Percentiles rank a stretch among this genome's conserved stretches.
Conservation (phyloP, 768 basidiomycete genomes). For the Boletus patriciae region DNA sequence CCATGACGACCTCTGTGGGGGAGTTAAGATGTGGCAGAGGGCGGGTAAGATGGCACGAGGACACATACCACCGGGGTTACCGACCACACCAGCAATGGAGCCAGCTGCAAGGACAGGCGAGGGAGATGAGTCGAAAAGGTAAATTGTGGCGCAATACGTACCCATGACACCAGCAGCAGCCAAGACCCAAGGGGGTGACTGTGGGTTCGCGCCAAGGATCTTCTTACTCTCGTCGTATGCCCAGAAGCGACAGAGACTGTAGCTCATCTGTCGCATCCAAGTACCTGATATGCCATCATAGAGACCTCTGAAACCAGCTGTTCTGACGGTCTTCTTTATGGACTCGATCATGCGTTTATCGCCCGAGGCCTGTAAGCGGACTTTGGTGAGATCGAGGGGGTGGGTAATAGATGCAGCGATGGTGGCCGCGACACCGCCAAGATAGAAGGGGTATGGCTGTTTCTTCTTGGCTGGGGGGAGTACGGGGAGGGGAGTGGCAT, state of each 20-base stretch:
- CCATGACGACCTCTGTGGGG: conserved; percentile 70
- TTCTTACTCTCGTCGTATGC: conserved; percentile 92
- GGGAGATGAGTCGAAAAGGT: background rate
- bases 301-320: conserved; percentile 70
- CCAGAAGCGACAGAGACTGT: conserved; percentile 91
- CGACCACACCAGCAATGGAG: conserved; percentile 81
- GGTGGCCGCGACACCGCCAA: conserved; percentile 84
- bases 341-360: conserved; percentile 89
- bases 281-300: conserved; percentile 89
- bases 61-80: conserved; percentile 78
- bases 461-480: conserved; percentile 42
- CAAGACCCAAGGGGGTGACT: conserved; percentile 79
- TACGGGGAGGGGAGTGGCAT: conserved; percentile 5
- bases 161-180: conserved; percentile 85
- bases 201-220: conserved; percentile 61
- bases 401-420: conserved; percentile 89
- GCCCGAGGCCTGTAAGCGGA: conserved; percentile 86
- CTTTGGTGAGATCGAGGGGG: conserved; percentile 88
- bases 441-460: conserved; percentile 82
- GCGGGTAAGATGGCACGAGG: background rate
- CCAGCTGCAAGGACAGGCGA: conserved; percentile 53
- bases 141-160: conserved; percentile 37
- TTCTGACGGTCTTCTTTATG: conserved; percentile 77
- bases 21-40: background rate
- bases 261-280: conserved; percentile 90